Percentiles rank a stretch among this genome's conserved stretches.
These are phyloP conservation scores for Hygrophorus russula DNA, from an alignment of 768 basidiomycete genomes.

Conservation along the genomic window DNA sequence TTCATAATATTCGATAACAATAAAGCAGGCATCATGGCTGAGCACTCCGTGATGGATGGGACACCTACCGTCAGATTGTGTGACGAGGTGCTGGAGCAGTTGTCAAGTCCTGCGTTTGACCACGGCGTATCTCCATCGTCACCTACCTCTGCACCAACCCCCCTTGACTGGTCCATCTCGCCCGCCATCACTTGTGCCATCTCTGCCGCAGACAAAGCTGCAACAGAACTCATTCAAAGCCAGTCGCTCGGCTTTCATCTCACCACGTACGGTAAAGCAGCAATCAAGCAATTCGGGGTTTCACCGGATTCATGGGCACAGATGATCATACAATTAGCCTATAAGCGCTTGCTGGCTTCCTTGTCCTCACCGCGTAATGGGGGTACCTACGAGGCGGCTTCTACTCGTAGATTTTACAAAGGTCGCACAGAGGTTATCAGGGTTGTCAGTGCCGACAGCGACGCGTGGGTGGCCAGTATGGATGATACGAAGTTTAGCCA, in stretches of 20 bases:
- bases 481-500: constrained; percentile 30
- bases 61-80: constrained; percentile 70
- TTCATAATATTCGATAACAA: constrained; percentile 80
- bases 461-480: constrained; percentile 72
- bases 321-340: constrained; percentile 85
- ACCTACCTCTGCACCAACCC: constrained; percentile 23
- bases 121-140: constrained; percentile 30
- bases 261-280: constrained; percentile 75
- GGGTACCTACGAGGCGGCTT: constrained; percentile 90
- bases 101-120: constrained; percentile 55
- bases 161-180: constrained; percentile 57
- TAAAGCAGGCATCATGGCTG: constrained; percentile 81
- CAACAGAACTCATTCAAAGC: constrained; percentile 44
- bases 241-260: constrained; percentile 54
- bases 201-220: constrained; percentile 39
- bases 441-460: constrained; percentile 65
- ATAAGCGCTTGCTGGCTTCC: constrained; percentile 53
- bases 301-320: constrained; percentile 95
- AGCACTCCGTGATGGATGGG: constrained; percentile 88
- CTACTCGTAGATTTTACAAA: constrained; percentile 79
- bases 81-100: constrained; percentile 52
- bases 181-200: constrained; percentile 40
- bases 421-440: constrained; percentile 93
- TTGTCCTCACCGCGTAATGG: constrained; percentile 32
- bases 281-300: constrained; percentile 79